A percentile compares a stretch with the other conserved stretches of the same genome.
These are phyloP conservation scores for Colletotrichum cuscutae DNA, from an alignment of 2,329 filamentous ascomycete species.

Conservation along the genomic window DNA sequence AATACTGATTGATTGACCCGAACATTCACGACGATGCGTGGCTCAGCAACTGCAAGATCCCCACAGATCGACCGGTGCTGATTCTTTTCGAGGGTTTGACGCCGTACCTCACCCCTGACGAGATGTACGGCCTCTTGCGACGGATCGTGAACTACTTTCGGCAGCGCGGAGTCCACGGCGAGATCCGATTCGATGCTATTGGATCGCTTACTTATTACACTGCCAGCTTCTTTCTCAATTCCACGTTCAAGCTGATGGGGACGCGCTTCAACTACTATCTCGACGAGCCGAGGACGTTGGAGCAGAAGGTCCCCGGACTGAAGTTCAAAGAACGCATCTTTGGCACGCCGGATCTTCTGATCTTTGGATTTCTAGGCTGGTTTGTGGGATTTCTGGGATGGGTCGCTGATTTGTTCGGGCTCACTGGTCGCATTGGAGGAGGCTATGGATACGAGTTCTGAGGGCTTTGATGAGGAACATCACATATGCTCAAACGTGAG, in stretches of 20 bases:
- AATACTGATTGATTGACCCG: constrained; percentile 41
- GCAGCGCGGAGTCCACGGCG: constrained; percentile 38
- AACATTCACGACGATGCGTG: constrained; percentile 42
- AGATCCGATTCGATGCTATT: constrained; percentile 24
- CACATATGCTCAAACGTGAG: not conserved
- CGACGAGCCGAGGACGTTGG: constrained; percentile 7
- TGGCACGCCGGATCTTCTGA: not conserved
- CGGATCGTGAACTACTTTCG: constrained; percentile 41
- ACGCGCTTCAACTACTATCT: constrained; percentile 18
- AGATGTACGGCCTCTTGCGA: constrained; percentile 38
- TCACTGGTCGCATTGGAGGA: constrained; percentile 1
- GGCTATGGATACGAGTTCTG: constrained; percentile 25
- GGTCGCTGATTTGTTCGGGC: constrained; percentile 3
- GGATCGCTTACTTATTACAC: constrained; percentile 1
- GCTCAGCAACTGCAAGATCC: constrained; percentile 40
- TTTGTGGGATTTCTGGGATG: constrained; percentile 13
- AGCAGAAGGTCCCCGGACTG: constrained; percentile 11
- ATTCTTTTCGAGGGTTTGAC: constrained; percentile 46
- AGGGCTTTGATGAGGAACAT: not conserved
- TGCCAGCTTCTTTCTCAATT: not conserved
- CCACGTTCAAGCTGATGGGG: constrained; percentile 17
- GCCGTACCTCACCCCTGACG: constrained; percentile 42
- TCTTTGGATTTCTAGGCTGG: constrained; percentile 1
- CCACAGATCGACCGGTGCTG: constrained; percentile 43
- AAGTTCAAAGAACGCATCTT: constrained; percentile 22